phyloP scores from a whole-genome alignment of 2,329 filamentous ascomycete genomes.

The Colletotrichum tabaci region DNA sequence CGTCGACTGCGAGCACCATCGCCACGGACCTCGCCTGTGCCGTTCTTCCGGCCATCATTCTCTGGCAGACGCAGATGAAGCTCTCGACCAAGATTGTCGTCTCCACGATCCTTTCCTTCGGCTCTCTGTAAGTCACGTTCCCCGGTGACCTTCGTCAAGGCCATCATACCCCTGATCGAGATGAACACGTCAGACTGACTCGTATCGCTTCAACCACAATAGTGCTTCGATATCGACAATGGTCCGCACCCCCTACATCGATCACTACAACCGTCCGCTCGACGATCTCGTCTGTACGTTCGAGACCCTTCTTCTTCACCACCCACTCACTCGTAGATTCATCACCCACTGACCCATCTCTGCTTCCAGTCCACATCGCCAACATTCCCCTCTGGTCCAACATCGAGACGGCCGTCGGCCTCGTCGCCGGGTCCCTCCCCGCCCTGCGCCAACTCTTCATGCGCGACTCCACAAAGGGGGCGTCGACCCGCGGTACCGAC shows the following conservation, averaged over 20 bases:
- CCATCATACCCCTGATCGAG: too few species aligned
- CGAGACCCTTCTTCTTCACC: rapidly evolving
- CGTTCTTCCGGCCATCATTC: conserved; percentile 49
- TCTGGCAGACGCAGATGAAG: conserved; percentile 52
- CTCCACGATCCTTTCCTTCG: conserved; percentile 43
- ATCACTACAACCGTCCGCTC: conserved; percentile 41
- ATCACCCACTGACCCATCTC: neutral
- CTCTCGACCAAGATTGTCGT: conserved; percentile 43
- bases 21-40: conserved; percentile 51
- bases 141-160: neutral
- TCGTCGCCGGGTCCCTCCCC: conserved; percentile 43
- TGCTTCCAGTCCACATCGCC: conserved; percentile 43
- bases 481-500: conserved; percentile 13
- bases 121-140: conserved; percentile 44
- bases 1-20: conserved; percentile 51
- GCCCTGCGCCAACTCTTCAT: conserved; percentile 38
- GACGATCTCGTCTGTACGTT: conserved; percentile 44
- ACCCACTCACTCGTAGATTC: too few species aligned
- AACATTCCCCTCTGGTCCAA: conserved; percentile 44
- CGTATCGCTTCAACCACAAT: neutral
- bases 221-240: conserved; percentile 46
- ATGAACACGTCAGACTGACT: neutral
- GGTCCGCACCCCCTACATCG: conserved; percentile 44
- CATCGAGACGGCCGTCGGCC: conserved; percentile 44
- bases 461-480: neutral